Evolutionary conservation across 2,329 filamentous ascomycete genomes (phyloP), one percentile per base, ranked within the genome.

Genomic region (Conoideocrella luteorostrata): DNA sequence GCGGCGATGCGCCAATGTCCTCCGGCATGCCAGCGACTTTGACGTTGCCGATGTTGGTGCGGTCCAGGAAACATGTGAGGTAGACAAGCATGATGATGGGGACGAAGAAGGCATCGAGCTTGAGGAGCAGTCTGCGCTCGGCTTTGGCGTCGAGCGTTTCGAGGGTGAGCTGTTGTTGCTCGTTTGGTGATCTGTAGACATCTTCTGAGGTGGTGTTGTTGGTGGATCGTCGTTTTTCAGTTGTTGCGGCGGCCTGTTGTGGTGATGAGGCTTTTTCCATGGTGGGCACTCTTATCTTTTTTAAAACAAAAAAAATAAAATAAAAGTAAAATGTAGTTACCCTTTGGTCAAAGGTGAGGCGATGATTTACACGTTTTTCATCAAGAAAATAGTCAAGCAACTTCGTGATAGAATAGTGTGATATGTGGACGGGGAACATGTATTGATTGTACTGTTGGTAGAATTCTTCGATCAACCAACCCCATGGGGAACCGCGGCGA

Each of bases 11-110:
- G 12, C 56, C 51, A n/a, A 65, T 52, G 37, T 61, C 60, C 15
- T 61, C 50, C 13, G 57, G 56, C 47, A 66, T 58, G 18, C 60
- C 62, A 21, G 57, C 57, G 3, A 62, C 57, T 7, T 61, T 55
- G 13, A 61, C 57, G 40, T 59, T 64, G 47, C 56, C 61, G 57
- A 78, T 76, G 50, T 75, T 76, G 17, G 65, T 64, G 43, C 77
- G 66, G 56, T 81, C 77, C 32, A 78, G 61, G 51, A 75, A 77
- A 47, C 70, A 75, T 4, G 68, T 66, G 17, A 80, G 53, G 48
- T 77, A 80, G 4, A 78, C 65, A 37, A 76, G 56, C 67, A 75
- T 77, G 46, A 79, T 72, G 43, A 78, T 68, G 40, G 62, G 62
- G 4, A 61, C 55, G 17, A 64, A 57, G 39, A 54, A 55, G 13